Evolutionary conservation across 805 yeast species (phyloP).

Genomic region (Saccharomyces jurei): DNA sequence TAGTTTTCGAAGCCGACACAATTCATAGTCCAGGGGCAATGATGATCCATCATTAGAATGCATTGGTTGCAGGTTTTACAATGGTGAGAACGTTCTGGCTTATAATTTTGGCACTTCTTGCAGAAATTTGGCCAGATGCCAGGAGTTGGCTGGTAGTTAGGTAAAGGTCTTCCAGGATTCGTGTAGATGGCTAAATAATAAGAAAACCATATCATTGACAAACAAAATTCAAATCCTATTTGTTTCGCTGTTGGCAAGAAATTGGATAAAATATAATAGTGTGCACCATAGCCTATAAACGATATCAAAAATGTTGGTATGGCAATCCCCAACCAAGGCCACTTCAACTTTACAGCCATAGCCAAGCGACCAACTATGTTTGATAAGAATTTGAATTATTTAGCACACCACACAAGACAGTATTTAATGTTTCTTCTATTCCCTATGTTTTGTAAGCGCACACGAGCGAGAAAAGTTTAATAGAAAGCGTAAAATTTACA

Average conservation of each 20-base stretch:
- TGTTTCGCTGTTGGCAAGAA: slow-evolving; percentile 36
- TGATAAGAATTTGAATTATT: neutral
- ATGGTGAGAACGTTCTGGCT: slow-evolving; percentile 83
- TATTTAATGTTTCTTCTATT: neutral
- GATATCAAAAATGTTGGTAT: slow-evolving; percentile 59
- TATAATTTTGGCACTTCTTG: slow-evolving; percentile 58
- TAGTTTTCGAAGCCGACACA: slow-evolving; percentile 76
- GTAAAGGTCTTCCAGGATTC: slow-evolving; percentile 64
- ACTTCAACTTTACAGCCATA: slow-evolving; percentile 35
- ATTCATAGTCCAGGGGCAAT: slow-evolving; percentile 87
- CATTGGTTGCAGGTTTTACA: slow-evolving; percentile 69
- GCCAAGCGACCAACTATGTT: neutral
- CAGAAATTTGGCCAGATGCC: slow-evolving; percentile 43
- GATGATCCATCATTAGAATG: slow-evolving; percentile 88
- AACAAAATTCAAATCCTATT: slow-evolving; percentile 38
- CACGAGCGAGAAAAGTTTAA: neutral
- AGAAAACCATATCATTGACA: slow-evolving; percentile 62
- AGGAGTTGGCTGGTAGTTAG: slow-evolving; percentile 33
- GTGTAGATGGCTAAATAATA: slow-evolving; percentile 60
- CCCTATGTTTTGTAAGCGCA: neutral
- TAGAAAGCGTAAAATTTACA: neutral
- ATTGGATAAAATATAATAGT: slow-evolving; percentile 44
- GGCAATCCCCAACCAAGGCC: slow-evolving; percentile 45
- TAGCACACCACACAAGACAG: neutral
- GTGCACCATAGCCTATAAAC: slow-evolving; percentile 54